A percentile compares a stretch with the other conserved stretches of the same genome.
These are phyloP conservation scores for Citrus inodora DNA, from an alignment of 345 rosid genomes.

Conservation along the genomic window DNA sequence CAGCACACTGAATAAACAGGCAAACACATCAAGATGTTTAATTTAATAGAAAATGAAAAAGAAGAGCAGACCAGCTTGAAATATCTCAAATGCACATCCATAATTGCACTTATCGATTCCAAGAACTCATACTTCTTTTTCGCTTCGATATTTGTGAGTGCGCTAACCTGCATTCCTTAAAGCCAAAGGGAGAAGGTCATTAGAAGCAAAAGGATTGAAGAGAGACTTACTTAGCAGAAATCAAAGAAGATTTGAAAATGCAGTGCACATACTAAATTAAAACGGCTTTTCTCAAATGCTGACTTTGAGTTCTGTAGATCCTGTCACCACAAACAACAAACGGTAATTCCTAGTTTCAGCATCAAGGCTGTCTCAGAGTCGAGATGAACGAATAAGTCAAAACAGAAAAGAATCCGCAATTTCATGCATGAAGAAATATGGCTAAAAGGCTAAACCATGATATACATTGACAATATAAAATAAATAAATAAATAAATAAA, in stretches of 20 bases:
- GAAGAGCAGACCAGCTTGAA: constrained; percentile 64
- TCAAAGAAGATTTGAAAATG: constrained; percentile 9
- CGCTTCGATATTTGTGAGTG: constrained; percentile 73
- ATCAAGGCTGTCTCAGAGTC: background rate
- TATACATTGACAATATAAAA: background rate
- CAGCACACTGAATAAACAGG: constrained; percentile 4
- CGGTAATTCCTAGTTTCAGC: background rate
- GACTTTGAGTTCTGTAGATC: constrained; percentile 83
- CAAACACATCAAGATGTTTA: constrained; percentile 4
- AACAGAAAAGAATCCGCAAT: background rate
- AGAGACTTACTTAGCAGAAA: background rate
- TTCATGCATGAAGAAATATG: background rate
- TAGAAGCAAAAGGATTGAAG: constrained; percentile 17
- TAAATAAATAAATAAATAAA: too few species aligned
- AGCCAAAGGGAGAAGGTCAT: constrained; percentile 31
- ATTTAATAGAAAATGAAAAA: constrained; percentile 8
- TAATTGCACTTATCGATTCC: constrained; percentile 85
- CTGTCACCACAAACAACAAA: constrained; percentile 36
- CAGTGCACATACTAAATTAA: constrained; percentile 65
- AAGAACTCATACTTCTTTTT: constrained; percentile 87
- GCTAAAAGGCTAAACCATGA: background rate
- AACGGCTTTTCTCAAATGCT: constrained; percentile 81
- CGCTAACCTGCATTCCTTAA: constrained; percentile 81
- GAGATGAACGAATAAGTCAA: background rate
- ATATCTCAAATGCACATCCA: constrained; percentile 86